Evolutionary conservation across 305 asterid genomes (phyloP).

Genomic region (Withania somnifera): DNA sequence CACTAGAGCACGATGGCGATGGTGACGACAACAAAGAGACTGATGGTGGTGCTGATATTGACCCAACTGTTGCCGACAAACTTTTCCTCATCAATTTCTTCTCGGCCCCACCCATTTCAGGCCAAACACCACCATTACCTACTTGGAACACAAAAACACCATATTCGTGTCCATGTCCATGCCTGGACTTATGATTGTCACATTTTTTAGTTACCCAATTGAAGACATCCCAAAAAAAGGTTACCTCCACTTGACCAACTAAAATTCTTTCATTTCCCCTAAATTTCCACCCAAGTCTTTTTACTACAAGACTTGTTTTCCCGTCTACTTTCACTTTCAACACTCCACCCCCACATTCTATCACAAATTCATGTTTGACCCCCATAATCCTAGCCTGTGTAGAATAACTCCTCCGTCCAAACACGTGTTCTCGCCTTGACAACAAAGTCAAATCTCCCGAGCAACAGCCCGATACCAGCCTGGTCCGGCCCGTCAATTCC

Average conservation of each 20-base stretch:
- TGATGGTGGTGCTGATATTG: neutral
- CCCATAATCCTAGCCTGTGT: conserved; percentile 20
- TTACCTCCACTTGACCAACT: conserved; percentile 20
- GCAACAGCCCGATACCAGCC: neutral
- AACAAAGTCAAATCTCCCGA: conserved; percentile 9
- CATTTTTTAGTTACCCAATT: conserved; percentile 21
- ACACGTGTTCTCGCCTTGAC: conserved; percentile 26
- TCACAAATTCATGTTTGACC: conserved; percentile 18
- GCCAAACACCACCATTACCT: conserved; percentile 28
- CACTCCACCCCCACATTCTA: conserved; percentile 24
- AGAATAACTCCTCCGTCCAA: conserved; percentile 15
- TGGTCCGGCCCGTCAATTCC: conserved; percentile 8
- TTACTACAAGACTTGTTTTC: conserved; percentile 15
- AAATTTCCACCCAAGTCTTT: conserved; percentile 27
- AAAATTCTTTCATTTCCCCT: conserved; percentile 25
- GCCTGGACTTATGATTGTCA: neutral
- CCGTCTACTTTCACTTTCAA: conserved; percentile 27
- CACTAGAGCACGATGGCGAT: conserved; percentile 23
- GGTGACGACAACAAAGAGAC: conserved; percentile 3
- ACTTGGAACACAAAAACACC: conserved; percentile 29
- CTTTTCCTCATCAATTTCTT: conserved; percentile 28
- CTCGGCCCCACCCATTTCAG: conserved; percentile 29
- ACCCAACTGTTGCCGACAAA: conserved; percentile 3
- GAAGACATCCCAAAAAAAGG: conserved; percentile 29
- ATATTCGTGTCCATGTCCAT: conserved; percentile 12